Percentiles rank a stretch among this genome's conserved stretches.
Conservation (phyloP, 441 rosid species). For the Bocquillonia castaneifolia region DNA sequence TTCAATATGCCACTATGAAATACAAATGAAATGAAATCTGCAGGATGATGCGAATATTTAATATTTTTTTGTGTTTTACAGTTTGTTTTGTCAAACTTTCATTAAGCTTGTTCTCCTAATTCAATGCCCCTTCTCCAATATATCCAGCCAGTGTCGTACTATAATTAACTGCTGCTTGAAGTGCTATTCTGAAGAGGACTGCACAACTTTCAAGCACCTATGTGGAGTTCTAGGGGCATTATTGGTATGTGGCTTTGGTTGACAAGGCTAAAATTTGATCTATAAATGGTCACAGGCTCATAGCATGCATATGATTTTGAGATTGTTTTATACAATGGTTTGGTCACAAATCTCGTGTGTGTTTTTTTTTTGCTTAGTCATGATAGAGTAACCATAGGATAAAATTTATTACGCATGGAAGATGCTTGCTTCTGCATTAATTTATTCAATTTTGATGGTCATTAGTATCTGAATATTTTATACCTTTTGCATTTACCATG, state of each 20-base stretch:
- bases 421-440: no score
- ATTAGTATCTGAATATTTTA: not conserved
- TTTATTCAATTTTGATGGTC: not conserved
- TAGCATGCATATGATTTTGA: no score
- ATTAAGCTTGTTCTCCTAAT: not conserved
- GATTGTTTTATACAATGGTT: no score
- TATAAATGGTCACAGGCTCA: not conserved
- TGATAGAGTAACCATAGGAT: not conserved
- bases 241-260: not conserved
- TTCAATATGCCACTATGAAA: not conserved
- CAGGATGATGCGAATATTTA: not conserved
- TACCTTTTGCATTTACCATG: not conserved
- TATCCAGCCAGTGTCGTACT: not conserved
- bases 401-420: no score
- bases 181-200: not conserved
- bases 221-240: not conserved
- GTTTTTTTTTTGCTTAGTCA: not conserved
- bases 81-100: not conserved
- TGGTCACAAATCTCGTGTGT: not conserved
- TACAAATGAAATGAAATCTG: not conserved
- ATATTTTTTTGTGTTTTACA: not conserved
- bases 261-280: not conserved
- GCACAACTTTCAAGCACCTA: not conserved
- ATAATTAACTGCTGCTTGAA: not conserved
- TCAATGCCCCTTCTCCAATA: not conserved